Evolutionary conservation across 208 protist species (phyloP).

Genomic region (Acanthamoeba rhysodes): DNA sequence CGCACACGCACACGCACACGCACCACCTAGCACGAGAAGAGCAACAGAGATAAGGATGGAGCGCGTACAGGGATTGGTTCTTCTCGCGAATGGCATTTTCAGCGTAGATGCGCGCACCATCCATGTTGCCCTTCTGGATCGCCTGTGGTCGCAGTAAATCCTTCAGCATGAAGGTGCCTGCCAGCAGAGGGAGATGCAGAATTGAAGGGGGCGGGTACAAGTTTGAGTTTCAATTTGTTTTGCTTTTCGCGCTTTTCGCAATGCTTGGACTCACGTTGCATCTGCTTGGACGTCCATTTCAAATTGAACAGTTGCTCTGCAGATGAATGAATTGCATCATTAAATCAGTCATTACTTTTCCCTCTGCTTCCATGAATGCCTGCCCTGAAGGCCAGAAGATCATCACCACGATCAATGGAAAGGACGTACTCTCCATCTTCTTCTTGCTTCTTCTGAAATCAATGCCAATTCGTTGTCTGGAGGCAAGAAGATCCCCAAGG

Average conservation of each 20-base stretch:
- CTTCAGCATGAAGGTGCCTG: background rate
- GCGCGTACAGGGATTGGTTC: constrained; percentile 91
- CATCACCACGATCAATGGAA: too few species aligned
- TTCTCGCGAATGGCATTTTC: constrained; percentile 99
- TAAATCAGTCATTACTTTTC: background rate
- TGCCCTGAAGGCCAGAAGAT: too few species aligned
- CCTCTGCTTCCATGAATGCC: too few species aligned
- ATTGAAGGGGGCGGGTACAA: constrained; percentile 75
- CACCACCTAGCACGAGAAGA: too few species aligned
- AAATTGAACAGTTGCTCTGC: constrained; percentile 95
- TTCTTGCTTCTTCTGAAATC: too few species aligned
- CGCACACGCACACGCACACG: too few species aligned
- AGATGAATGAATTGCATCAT: too few species aligned
- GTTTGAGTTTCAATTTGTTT: constrained; percentile 95
- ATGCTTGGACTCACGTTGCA: constrained; percentile 93
- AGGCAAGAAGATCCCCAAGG: too few species aligned
- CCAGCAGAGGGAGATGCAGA: background rate
- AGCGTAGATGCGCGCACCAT: constrained; percentile 98
- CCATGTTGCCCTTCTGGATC: constrained; percentile 98
- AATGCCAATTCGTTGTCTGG: too few species aligned
- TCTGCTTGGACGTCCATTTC: constrained; percentile 97
- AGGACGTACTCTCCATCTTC: too few species aligned
- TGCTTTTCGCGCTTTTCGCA: constrained; percentile 96
- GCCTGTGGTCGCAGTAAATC: constrained; percentile 78
- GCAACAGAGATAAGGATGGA: background rate